Conservation (phyloP, 1,284 basidiomycete genomes). For the Somion occarium region DNA sequence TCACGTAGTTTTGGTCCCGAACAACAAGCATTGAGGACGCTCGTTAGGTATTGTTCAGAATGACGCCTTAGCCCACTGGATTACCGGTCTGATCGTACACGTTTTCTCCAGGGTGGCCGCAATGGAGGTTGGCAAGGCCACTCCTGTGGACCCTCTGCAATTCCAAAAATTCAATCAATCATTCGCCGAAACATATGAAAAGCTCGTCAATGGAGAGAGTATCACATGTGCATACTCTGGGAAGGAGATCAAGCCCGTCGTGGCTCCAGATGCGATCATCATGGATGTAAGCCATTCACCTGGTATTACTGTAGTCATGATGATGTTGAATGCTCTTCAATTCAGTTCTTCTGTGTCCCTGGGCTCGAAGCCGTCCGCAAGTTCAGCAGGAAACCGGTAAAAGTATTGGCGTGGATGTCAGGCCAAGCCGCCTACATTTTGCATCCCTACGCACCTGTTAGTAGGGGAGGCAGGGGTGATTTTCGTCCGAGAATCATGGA, state of each 20-base stretch:
- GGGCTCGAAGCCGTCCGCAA: slow-evolving; percentile 8
- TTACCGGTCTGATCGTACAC: not conserved
- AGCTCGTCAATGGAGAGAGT: slow-evolving; percentile 4
- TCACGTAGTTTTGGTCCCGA: slow-evolving; percentile 13
- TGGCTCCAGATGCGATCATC: slow-evolving; percentile 9
- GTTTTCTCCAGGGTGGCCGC: not conserved
- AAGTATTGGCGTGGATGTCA: slow-evolving; percentile 15
- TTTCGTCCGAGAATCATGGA: slow-evolving; percentile 10
- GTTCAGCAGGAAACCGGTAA: slow-evolving; percentile 8
- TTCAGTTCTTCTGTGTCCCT: slow-evolving; percentile 14
- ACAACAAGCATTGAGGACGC: slow-evolving; percentile 4
- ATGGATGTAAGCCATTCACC: slow-evolving; percentile 12
- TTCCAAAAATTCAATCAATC: not conserved
- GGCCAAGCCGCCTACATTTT: slow-evolving; percentile 12
- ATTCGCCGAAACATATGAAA: slow-evolving; percentile 6
- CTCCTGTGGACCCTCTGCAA: not conserved
- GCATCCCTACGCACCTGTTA: slow-evolving; percentile 14
- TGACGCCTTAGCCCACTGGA: not conserved
- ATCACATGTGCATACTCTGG: slow-evolving; percentile 9
- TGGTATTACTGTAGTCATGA: not conserved
- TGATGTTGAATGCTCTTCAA: not conserved
- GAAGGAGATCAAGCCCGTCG: slow-evolving; percentile 5
- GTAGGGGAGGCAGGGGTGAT: slow-evolving; percentile 14
- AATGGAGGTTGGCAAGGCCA: not conserved
- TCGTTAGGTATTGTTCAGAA: slow-evolving; percentile 1